Conservation (phyloP, 2,329 filamentous ascomycete genomes). For the Bipolaris victoriae region DNA sequence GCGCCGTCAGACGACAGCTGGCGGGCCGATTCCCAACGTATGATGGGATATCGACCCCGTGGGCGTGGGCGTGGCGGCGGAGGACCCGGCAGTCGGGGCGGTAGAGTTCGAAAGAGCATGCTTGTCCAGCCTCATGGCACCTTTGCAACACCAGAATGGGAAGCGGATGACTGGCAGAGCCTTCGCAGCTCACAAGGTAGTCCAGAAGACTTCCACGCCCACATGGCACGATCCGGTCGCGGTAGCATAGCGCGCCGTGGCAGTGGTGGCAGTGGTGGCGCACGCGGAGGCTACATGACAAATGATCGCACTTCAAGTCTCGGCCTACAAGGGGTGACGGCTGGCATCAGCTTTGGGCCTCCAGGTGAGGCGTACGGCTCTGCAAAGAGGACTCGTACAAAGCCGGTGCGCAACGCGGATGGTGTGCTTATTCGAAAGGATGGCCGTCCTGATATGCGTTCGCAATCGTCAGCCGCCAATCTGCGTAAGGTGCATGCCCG, state of each 20-base stretch:
- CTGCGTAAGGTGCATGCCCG: slow-evolving; percentile 58
- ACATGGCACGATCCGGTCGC: slow-evolving; percentile 31
- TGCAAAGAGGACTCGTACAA: slow-evolving; percentile 58
- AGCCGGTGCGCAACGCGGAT: slow-evolving; percentile 57
- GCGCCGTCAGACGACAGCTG: slow-evolving; percentile 39
- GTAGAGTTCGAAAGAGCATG: slow-evolving; percentile 49
- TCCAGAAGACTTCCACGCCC: slow-evolving; percentile 48
- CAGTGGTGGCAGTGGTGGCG: slow-evolving; percentile 35
- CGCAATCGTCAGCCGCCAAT: slow-evolving; percentile 59
- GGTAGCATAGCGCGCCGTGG: slow-evolving; percentile 44
- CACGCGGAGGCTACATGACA: slow-evolving; percentile 31
- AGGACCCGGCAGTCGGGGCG: slow-evolving; percentile 47
- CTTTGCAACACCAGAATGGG: slow-evolving; percentile 49
- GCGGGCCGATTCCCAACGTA: slow-evolving; percentile 42
- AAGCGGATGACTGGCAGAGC: slow-evolving; percentile 47
- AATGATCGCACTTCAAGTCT: slow-evolving; percentile 38
- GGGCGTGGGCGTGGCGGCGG: slow-evolving; percentile 52
- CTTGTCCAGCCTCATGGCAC: slow-evolving; percentile 31
- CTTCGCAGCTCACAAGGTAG: slow-evolving; percentile 43
- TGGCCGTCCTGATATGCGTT: slow-evolving; percentile 59
- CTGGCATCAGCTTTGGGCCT: slow-evolving; percentile 30
- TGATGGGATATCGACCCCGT: slow-evolving; percentile 37
- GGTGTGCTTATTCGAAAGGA: slow-evolving; percentile 60
- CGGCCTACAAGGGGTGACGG: slow-evolving; percentile 35
- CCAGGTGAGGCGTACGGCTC: slow-evolving; percentile 47